Conservation (phyloP, 257 asterid genomes). For the Rehmannia glutinosa region DNA sequence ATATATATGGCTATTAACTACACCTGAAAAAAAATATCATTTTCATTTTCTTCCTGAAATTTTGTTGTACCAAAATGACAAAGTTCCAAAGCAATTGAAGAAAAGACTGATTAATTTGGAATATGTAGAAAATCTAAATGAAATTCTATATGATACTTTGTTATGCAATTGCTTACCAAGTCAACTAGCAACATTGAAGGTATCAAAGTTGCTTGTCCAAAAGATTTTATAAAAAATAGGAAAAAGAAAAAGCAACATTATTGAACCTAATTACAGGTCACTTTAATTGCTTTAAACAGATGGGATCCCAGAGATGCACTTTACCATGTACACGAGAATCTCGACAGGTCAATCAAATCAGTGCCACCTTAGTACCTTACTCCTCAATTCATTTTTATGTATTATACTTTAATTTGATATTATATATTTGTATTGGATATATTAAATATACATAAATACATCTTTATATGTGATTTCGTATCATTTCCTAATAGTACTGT, state of each 20-base stretch:
- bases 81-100: too few relatives aligned
- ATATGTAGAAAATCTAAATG: too few relatives aligned
- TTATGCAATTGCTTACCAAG: conserved; percentile 11
- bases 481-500: too few relatives aligned
- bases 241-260: not conserved
- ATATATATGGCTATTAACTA: too few relatives aligned
- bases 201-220: conserved; percentile 11
- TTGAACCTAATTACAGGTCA: not conserved
- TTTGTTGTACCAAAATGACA: too few relatives aligned
- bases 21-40: too few relatives aligned
- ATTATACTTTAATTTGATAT: not conserved
- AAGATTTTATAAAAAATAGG: not conserved
- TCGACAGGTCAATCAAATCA: not conserved
- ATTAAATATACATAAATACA: too few relatives aligned
- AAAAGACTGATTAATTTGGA: too few relatives aligned
- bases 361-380: too few relatives aligned
- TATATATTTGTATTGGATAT: not conserved
- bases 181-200: conserved; percentile 24
- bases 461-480: too few relatives aligned
- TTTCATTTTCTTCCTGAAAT: too few relatives aligned
- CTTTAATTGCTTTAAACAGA: conserved; percentile 12
- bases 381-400: not conserved
- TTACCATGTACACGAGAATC: conserved; percentile 7
- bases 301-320: conserved; percentile 19
- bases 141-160: not conserved